These are phyloP conservation scores for Saccharum hybrid DNA, from an alignment of 202 grass and related monocot genomes.

Conservation along the genomic window DNA sequence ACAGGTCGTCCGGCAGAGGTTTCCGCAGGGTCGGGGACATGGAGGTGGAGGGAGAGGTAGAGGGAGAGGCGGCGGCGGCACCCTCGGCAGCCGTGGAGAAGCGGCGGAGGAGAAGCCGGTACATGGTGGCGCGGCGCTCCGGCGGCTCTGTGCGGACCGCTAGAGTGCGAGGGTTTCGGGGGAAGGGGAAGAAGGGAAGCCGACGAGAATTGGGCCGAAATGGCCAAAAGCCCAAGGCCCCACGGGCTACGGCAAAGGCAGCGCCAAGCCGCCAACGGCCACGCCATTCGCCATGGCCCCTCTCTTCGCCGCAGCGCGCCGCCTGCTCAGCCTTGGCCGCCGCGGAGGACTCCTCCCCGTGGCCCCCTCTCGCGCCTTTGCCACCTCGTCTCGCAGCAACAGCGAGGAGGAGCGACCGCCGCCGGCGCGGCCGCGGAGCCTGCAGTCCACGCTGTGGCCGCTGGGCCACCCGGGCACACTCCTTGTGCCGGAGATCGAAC, in stretches of 20 bases:
- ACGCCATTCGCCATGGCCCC: constrained; percentile 22
- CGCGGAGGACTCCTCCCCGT: constrained; percentile 18
- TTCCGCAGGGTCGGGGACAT: not conserved
- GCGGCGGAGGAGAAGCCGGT: constrained; percentile 36
- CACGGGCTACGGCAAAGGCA: not conserved
- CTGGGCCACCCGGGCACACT: constrained; percentile 63
- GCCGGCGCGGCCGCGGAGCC: constrained; percentile 22
- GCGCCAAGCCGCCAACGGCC: not conserved
- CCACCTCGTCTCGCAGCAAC: constrained; percentile 26
- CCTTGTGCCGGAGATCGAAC: constrained; percentile 75
- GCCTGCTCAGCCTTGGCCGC: constrained; percentile 44
- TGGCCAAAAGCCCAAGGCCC: not conserved
- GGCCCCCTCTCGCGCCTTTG: not conserved
- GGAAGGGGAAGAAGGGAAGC: not conserved
- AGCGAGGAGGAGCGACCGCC: constrained; percentile 8
- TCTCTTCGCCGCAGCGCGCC: constrained; percentile 49
- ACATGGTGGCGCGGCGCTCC: constrained; percentile 44
- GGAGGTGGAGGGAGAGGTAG: not conserved
- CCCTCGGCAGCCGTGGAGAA: constrained; percentile 26
- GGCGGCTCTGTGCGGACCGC: not conserved
- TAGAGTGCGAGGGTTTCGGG: constrained; percentile 17
- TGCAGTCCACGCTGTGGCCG: constrained; percentile 75
- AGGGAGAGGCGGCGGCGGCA: not conserved
- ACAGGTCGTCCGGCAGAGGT: constrained; percentile 24
- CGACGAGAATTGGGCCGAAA: not conserved